Evolutionary conservation across 2,329 filamentous ascomycete species (phyloP), one percentile per base, ranked within the genome.

Genomic region (Colletotrichum sp.): DNA sequence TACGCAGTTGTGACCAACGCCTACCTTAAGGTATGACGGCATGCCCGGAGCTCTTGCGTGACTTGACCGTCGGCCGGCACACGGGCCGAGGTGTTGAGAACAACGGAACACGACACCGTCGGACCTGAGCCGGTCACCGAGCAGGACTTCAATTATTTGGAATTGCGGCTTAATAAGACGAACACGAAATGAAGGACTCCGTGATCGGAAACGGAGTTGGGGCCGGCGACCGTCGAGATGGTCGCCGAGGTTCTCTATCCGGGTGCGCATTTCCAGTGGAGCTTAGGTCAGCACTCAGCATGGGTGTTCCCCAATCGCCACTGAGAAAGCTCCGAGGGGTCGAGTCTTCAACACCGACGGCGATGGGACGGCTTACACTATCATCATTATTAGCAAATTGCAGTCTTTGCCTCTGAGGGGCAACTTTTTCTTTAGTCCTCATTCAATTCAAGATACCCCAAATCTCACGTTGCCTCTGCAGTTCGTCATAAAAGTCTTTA

Each of bases 271-370:
- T 63, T 36, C 28, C 59, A 32, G 18, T 26, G 12, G 26, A 61
- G 70, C 71, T 76, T 76, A 76, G 68, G 74, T 76, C 74, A 76
- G 71, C 74, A 73, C 70, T 74, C 74, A 76, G 70, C 74, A 73
- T 65, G n/a, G 55, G 59, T 60, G 61, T 36, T 21, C 52, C 30
- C 21, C 16, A 39, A 66, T 61, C 43, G 59, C 64, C 71, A 76
- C 70, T 69, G 32, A 36, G 36, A 48, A 36, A 34, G 63, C 64
- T 59, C 43, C 26, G 73, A 39, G 21, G 16, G 70, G 36, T 59
- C 14, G 28, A 36, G 13, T 28, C 26, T 75, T 39, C 39, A 65
- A 68, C 69, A 66, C 69, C 57, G 67, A 36, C 43, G 32, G 30
- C 28, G 21, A 13, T 43, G 24, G 10, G 36, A 59, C 64, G 59